Evolutionary conservation across 805 yeast species (phyloP).

Genomic region (Sugiyamaella marilandica): DNA sequence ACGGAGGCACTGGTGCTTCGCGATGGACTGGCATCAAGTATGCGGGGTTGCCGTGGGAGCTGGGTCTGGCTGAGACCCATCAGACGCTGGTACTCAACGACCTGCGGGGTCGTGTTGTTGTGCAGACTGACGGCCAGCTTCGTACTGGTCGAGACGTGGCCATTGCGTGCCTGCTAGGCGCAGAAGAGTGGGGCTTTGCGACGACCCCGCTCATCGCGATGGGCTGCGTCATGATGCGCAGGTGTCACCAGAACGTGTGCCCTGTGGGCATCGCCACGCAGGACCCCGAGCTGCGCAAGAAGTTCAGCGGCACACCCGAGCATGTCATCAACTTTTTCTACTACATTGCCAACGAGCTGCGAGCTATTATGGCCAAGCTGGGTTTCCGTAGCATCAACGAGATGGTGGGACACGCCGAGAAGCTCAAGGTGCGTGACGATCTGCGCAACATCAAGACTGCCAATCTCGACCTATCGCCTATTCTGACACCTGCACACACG

Average conservation of each 20-base stretch:
- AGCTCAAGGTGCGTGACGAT: conserved; percentile 77
- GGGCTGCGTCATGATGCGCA: conserved; percentile 97
- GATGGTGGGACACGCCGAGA: conserved; percentile 97
- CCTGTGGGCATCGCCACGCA: conserved; percentile 99
- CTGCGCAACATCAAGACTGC: conserved; percentile 84
- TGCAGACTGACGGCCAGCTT: conserved; percentile 98
- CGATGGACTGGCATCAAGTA: conserved; percentile 95
- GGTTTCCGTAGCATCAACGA: conserved; percentile 96
- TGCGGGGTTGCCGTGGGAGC: conserved; percentile 98
- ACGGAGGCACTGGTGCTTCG: conserved; percentile 99
- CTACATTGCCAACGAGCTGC: conserved; percentile 86
- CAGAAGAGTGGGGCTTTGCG: conserved; percentile 98
- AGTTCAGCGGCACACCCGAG: conserved; percentile 95
- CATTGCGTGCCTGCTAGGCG: conserved; percentile 92
- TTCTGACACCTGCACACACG: conserved; percentile 93
- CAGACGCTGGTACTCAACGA: conserved; percentile 95
- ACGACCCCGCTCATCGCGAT: conserved; percentile 94
- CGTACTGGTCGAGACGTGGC: conserved; percentile 97
- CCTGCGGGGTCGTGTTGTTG: conserved; percentile 88
- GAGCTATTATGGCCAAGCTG: conserved; percentile 87
- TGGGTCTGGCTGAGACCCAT: conserved; percentile 96
- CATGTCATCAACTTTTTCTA: conserved; percentile 97
- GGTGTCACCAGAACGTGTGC: conserved; percentile 89
- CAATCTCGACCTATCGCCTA: conserved; percentile 85
- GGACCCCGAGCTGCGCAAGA: conserved; percentile 87